Percentiles rank a stretch among this genome's conserved stretches.
These are phyloP conservation scores for Arbutus unedo DNA, from an alignment of 148 eudicot species.

Conservation along the genomic window DNA sequence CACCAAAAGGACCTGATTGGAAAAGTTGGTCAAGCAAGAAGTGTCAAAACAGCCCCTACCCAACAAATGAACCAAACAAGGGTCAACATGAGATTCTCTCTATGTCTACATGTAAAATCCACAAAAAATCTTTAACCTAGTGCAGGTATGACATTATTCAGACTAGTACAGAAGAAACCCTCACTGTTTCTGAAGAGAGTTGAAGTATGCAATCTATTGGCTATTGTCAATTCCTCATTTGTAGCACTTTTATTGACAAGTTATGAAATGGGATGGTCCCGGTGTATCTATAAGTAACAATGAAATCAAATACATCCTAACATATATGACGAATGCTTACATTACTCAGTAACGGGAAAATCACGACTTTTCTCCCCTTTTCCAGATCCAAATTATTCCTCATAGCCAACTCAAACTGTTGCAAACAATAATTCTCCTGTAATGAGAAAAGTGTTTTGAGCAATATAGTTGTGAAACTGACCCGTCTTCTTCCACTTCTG, in stretches of 20 bases:
- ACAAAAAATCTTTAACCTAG: too few species aligned
- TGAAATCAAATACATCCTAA: background rate
- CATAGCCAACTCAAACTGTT: background rate
- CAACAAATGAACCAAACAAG: too few species aligned
- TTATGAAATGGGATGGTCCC: background rate
- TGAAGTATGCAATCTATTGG: background rate
- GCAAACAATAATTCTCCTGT: background rate
- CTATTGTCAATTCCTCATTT: background rate
- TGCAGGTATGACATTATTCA: background rate
- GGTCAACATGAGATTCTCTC: too few species aligned
- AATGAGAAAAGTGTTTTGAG: background rate
- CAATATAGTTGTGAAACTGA: background rate
- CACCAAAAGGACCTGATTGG: too few species aligned
- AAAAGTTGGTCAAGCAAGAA: too few species aligned
- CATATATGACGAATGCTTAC: background rate
- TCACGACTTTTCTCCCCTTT: too few species aligned
- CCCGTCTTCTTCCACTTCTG: background rate
- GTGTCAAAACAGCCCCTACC: too few species aligned
- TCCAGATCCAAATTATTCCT: too few species aligned
- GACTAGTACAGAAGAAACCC: too few species aligned
- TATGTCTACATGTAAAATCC: too few species aligned
- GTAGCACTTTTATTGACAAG: background rate
- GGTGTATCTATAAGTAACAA: background rate
- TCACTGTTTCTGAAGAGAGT: background rate
- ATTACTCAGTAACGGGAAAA: too few species aligned